Evolutionary conservation across 352 stramenopile species (phyloP), one percentile per base, ranked within the genome.

Genomic region (Pythium chondricola): DNA sequence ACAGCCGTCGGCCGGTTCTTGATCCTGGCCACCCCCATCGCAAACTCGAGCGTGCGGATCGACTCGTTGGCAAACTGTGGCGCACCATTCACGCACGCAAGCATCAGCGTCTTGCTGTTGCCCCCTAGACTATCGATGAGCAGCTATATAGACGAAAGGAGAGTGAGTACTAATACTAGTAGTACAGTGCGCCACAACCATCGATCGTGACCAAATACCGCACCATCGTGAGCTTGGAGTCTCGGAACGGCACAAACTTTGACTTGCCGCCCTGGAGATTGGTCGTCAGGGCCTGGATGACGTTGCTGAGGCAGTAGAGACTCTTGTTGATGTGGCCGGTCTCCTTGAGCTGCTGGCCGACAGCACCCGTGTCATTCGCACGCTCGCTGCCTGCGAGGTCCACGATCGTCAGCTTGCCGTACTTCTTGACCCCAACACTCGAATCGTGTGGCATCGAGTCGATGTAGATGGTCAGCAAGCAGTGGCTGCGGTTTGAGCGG

Each of bases 281-380:
- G 3, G 71, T 56, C 39, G 74, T 86, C 52, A 90, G 69, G 6
- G 78, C 75, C 21, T 85, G 71, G 48, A 90, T 88, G 24, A 90
- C 78, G 13, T 90, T 65, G 43, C 67, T 87, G 1, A 90, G 69
- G 48, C 74, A 87, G 51, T 86, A 77, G 21, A 90, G 61, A 45
- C 78, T 90, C 52, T 81, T 83, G 54, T 90, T 90, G 56, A 88
- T 90, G 47, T 87, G 69, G 3, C 72, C 76, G 0, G 75, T 85
- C 50, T 90, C 78, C 17, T 77, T 78, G 36, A 90, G 70, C 48
- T 88, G 78, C 25, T 61, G 56, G 7, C 75, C 78, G 2, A 77
- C 69, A 0, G 67, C 75, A 2, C 76, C 70, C 3, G 78, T 85
- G 43, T 88, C 75, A 17, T 72, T 79, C 18, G 46, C 78, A 3